Base-by-base conservation (phyloP, 345 rosid species). In the Linum usitatissimum region DNA sequence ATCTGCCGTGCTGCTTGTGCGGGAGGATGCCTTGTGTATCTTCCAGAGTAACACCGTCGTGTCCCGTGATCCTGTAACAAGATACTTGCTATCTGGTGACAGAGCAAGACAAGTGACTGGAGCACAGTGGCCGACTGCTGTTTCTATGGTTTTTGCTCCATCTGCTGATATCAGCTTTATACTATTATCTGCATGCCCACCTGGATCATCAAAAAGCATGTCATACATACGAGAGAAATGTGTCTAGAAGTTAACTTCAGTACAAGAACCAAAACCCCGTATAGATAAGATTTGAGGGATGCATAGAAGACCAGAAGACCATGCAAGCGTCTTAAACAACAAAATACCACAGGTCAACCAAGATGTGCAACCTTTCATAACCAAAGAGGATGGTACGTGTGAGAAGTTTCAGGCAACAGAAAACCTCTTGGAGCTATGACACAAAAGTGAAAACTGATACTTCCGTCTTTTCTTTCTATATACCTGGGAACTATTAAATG, bases 21-120 rank as follows among this genome's bases (percentile, higher is more conserved):
- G 81, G 30, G 86, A 84, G 64, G 82, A 76, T 42, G 76, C 77
- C 71, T 81, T 78, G 77, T 83, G 87, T 62, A 93, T 80, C 84
- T 84, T 93, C 99, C 99, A 93, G 60, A 93, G 84, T 66, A 93
- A 59, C 59, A 90, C 77, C 21, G 99, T 93, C 48, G 84, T 68
- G 72, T 93, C 99, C 59, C 79, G 77, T 45, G 99, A 93, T 60
- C 99, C 99, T 12, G 97, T 86, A 59, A 84, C 96, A 10, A 93
- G 96, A 77, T 78, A 90, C 71, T 69, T 79, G 81, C 88, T 80
- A 68, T 93, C 95, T 56, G 86, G 79, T 38, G 97, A 90, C 61
- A 90, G 86, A 64, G 97, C 92, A 72, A 93, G 80, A 74, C 99
- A 93, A 73, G 99, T 93, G 73, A 90, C 97, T 18, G 99, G 89